Evolutionary conservation across 164 flowering plant genomes (phyloP), one percentile per base, ranked within the genome.

Genomic region (Chimonanthus salicifolius): DNA sequence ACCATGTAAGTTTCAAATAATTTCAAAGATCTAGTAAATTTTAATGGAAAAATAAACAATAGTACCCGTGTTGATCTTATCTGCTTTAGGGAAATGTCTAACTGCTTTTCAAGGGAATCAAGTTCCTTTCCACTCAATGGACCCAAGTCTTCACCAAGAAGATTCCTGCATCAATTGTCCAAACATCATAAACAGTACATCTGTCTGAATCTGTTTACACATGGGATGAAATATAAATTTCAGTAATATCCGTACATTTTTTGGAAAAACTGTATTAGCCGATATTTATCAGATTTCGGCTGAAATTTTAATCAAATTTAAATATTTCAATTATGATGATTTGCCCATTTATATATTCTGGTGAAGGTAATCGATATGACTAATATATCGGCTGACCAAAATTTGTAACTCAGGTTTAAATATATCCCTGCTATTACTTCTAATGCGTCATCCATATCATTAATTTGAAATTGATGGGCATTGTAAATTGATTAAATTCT

Each of bases 121-220:
- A 95, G 96, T 76, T 95, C 98, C 80, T 87, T 91, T 84, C 89
- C 88, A 77, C 79, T 87, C 64, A 95, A 74, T 15, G 96, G 91
- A 18, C 94, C 97, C 69, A 95, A 87, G 75, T 95, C 99, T 82
- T 95, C 99, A 16, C 99, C 99, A 68, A 91, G 70, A 67, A 95
- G 92, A 75, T 92, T 92, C 88, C 99, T 94, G 63, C 9, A 45
- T 51, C 72, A 77, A 68, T 10, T 11, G 47, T 2, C 43, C 58
- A 51, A 13, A 2, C 49, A 16, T 68, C 44, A 47, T 68, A 4
- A 21, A 33, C 21, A 11, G 16, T 33, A 2, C n/a, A 54, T 13
- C n/a, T 54, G 11, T 54, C 16, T 54, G 60, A 13, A 11, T 54
- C 60, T 33, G 33, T 54, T 54, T 3, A 4, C 60, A 54, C n/a